Conservation (phyloP, 1,284 basidiomycete genomes). For the Agaricales sp. region DNA sequence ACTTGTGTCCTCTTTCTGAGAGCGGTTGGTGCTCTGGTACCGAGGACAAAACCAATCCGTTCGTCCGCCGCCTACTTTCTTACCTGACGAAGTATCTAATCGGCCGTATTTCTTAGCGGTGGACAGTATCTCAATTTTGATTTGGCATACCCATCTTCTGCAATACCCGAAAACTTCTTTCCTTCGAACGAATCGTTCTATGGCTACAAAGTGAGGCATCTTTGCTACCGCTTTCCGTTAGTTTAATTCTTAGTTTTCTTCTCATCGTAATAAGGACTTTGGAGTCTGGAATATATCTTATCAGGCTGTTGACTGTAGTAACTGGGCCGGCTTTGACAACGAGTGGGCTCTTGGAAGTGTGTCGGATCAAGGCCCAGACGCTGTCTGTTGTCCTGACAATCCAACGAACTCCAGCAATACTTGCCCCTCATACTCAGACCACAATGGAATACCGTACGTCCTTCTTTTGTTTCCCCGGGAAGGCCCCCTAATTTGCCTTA, state of each 20-base stretch:
- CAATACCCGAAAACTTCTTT: conserved; percentile 62
- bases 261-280: conserved; percentile 43
- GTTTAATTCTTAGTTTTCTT: conserved; percentile 3
- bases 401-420: conserved; percentile 43
- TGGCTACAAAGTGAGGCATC: conserved; percentile 40
- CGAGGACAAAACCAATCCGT: conserved; percentile 48
- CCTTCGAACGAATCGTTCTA: conserved; percentile 49
- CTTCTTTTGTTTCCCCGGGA: conserved; percentile 1
- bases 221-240: conserved; percentile 2
- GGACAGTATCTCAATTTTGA: conserved; percentile 67
- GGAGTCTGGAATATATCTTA: conserved; percentile 77
- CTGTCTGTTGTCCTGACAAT: conserved; percentile 61
- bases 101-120: conserved; percentile 28
- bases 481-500: not conserved
- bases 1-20: conserved; percentile 54
- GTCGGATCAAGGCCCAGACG: conserved; percentile 33
- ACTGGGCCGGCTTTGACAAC: conserved; percentile 54
- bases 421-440: conserved; percentile 65
- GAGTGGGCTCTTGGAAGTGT: conserved; percentile 58
- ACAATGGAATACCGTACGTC: conserved; percentile 52
- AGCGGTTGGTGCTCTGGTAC: conserved; percentile 63
- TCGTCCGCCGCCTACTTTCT: conserved; percentile 17
- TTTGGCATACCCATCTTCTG: conserved; percentile 61
- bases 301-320: conserved; percentile 43
- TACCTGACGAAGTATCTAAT: not conserved